Conservation (phyloP, 2,329 filamentous ascomycete species). For the Pseudocercospora fijiensis region DNA sequence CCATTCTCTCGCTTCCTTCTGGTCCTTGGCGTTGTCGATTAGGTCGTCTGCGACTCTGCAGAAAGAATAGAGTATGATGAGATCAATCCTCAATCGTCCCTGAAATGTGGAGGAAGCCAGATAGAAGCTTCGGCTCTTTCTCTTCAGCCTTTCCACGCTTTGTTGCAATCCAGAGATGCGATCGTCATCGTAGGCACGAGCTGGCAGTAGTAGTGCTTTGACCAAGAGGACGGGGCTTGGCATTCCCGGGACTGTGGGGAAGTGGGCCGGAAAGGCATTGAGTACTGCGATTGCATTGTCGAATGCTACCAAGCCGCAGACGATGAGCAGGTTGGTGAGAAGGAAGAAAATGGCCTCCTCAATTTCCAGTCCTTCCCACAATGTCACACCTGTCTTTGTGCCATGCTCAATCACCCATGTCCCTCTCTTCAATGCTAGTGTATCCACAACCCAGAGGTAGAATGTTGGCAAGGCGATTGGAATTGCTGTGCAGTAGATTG, state of each 20-base stretch:
- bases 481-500: slow-evolving; percentile 56
- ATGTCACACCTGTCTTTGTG: slow-evolving; percentile 63
- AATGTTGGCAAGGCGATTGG: slow-evolving; percentile 65
- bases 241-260: slow-evolving; percentile 51
- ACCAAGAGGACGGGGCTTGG: slow-evolving; percentile 55
- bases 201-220: slow-evolving; percentile 52
- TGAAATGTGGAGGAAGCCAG: slow-evolving; percentile 69
- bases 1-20: slow-evolving; percentile 57
- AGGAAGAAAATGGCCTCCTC: slow-evolving; percentile 76
- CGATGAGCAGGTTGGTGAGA: slow-evolving; percentile 66
- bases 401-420: slow-evolving; percentile 69
- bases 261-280: slow-evolving; percentile 61
- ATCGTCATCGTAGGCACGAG: slow-evolving; percentile 55
- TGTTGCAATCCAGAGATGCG: slow-evolving; percentile 60
- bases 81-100: slow-evolving; percentile 65
- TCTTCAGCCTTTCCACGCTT: slow-evolving; percentile 57
- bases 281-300: slow-evolving; percentile 68
- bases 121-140: slow-evolving; percentile 72
- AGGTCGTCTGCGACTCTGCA: slow-evolving; percentile 72
- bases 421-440: slow-evolving; percentile 63
- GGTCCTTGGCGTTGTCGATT: slow-evolving; percentile 61
- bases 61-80: slow-evolving; percentile 70
- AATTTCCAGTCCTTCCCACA: slow-evolving; percentile 67
- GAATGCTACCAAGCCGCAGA: slow-evolving; percentile 67
- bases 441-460: slow-evolving; percentile 72